These are phyloP conservation scores for Hanseniaspora osmophila DNA, from an alignment of 805 yeast genomes.

Conservation along the genomic window DNA sequence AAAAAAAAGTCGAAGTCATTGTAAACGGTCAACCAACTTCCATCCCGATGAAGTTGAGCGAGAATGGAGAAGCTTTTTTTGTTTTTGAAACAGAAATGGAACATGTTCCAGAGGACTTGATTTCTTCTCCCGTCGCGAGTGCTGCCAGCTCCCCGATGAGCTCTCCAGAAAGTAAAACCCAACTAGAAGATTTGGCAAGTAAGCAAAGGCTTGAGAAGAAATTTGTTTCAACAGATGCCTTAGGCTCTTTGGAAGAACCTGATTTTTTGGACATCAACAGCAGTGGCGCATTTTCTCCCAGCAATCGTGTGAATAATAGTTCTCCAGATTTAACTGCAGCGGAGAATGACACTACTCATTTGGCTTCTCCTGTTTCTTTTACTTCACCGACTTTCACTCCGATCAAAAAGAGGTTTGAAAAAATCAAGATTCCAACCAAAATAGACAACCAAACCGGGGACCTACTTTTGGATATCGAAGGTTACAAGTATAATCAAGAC, in stretches of 20 bases:
- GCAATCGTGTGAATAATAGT: conserved; percentile 3
- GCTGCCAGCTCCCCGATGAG: conserved; percentile 47
- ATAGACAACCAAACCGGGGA: conserved; percentile 75
- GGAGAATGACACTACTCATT: no score
- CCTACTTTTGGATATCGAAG: conserved; percentile 82
- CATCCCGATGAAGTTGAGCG: conserved; percentile 91
- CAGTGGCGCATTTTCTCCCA: conserved; percentile 1
- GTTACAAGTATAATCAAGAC: conserved; percentile 77
- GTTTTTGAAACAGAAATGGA: conserved; percentile 73
- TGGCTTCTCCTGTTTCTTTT: conserved; percentile 6
- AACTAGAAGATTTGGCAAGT: conserved; percentile 14
- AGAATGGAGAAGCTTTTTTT: conserved; percentile 95
- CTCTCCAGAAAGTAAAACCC: conserved; percentile 4
- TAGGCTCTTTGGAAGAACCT: conserved; percentile 18
- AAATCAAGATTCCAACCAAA: conserved; percentile 73
- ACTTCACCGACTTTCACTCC: conserved; percentile 17
- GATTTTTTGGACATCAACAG: conserved; percentile 20
- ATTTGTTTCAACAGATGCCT: neutral
- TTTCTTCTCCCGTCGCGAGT: conserved; percentile 76
- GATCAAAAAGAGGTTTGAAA: conserved; percentile 48
- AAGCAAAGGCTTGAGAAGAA: neutral
- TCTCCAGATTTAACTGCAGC: conserved; percentile 1
- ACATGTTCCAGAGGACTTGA: conserved; percentile 55
- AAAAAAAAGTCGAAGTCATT: conserved; percentile 78
- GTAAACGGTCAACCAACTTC: conserved; percentile 74